phyloP scores from a whole-genome alignment of 2,329 filamentous ascomycete species.

The Talaromyces sp. region DNA sequence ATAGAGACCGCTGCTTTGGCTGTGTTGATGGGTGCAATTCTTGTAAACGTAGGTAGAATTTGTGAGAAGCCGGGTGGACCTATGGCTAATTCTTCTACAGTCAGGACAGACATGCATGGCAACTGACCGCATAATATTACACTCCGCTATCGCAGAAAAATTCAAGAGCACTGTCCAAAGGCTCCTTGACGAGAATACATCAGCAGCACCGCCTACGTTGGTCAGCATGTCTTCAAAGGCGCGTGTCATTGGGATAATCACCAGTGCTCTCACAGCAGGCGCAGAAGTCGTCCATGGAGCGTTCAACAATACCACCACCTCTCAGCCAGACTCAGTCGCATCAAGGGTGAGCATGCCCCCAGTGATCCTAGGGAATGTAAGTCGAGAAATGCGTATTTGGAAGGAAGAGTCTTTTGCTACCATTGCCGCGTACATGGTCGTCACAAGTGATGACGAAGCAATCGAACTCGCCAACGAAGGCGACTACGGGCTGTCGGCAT shows the following conservation, averaged over 20 bases:
- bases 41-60: not conserved
- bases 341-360: constrained; percentile 53
- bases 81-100: constrained; percentile 55
- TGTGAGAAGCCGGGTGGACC: constrained; percentile 50
- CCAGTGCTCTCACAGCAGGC: constrained; percentile 28
- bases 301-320: not conserved
- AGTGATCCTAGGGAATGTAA: constrained; percentile 64
- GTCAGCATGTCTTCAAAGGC: constrained; percentile 45
- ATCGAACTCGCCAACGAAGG: constrained; percentile 40
- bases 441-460: constrained; percentile 40
- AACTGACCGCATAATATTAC: constrained; percentile 60
- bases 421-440: constrained; percentile 59
- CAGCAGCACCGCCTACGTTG: constrained; percentile 33
- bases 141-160: constrained; percentile 40
- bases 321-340: not conserved
- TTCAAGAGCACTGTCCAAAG: constrained; percentile 52
- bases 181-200: constrained; percentile 29
- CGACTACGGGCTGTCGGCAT: constrained; percentile 37
- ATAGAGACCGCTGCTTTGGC: constrained; percentile 34
- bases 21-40: not conserved
- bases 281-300: constrained; percentile 29
- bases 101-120: constrained; percentile 66
- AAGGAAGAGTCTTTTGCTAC: constrained; percentile 66
- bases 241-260: constrained; percentile 36
- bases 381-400: constrained; percentile 55